Base-by-base conservation (phyloP, 192 early-diverging fungal species). In the Haplosporangium gracile region DNA sequence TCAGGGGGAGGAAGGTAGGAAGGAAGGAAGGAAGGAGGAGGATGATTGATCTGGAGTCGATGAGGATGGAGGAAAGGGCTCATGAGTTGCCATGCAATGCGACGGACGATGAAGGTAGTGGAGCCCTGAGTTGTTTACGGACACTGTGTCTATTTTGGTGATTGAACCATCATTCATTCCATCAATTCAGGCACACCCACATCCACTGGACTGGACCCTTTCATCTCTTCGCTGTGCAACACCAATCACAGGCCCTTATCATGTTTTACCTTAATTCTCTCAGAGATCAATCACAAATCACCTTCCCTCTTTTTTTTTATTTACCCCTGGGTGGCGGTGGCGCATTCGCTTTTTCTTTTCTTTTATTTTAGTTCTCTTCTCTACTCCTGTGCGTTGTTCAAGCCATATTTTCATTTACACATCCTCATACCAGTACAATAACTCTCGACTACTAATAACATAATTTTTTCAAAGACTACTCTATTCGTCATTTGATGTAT, bases 211-310 rank as follows among this genome's bases (percentile, higher is more conserved):
- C 57, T 29, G 57, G 60, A 65, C 60, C 60, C 60, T 65, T 36
- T 4, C 29, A 11, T 65, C n/a, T 26, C 60, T 60, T 60, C n/a
- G 7, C n/a, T 26, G 55, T 60, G n/a, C 16, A 51, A 10, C 29
- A 65, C 60, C 26, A 65, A 65, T 65, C 60, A 65, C 1, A 65
- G 10, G 29, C 3, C 10, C 11, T 65, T 65, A 65, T 65, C 60
- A 22, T 40, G 70, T 71, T 71, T 71, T 29, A 57, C 47, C 36
- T 51, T 57, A 51, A 75, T 75, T 39, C 36, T 77, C 38, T 68
- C 11, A 38, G 32, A 18, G 16, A 40, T 63, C 39, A 39, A 39
- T n/a, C 29, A 60, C 32, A 34, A 22, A 13, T 57, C 22, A 18
- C 10, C 32, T 34, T 45, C 36, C 36, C 9, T 75, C 32, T 55